Evolutionary conservation across 2,329 filamentous ascomycete genomes (phyloP), one percentile per base, ranked within the genome.

Genomic region (Phyllosticta citrichinensis): DNA sequence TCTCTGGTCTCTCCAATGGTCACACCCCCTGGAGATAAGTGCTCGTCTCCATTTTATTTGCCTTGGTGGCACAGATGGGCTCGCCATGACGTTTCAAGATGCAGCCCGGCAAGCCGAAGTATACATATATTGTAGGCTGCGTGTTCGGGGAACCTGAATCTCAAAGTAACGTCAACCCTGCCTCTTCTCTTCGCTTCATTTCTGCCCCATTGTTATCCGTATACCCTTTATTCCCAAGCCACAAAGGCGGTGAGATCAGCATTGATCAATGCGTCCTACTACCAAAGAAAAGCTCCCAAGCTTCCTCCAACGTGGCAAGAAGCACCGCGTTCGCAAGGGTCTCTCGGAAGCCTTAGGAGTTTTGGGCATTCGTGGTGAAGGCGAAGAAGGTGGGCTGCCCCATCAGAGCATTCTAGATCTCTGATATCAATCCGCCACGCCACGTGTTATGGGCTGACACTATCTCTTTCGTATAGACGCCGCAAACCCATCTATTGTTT

Each of bases 221-320:
- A 61, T 60, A 51, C 56, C 52, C 35, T 47, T 40, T 24, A 51
- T 53, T 47, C 50, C 40, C 52, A 57, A 56, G 53, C 58, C 58
- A 56, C 50, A 61, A 61, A 57, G 52, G 60, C 60, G 55, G 55
- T 55, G 60, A 55, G 60, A 61, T 61, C 60, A 61, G 60, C 60
- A 61, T 51, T 61, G 60, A 61, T 57, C 60, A 61, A 61, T 61
- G 60, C 60, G 57, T 55, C 60, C 60, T 61, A 61, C 57, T 54
- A 55, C 60, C 47, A 61, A 57, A 57, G 60, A 61, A 51, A 61
- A 57, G 55, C 33, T 40, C 17, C 33, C 30, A 22, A 54, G 27
- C 55, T 54, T 61, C 33, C 30, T 55, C 11, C 51, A 54, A 54
- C 60, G 60, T 56, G 58, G 58, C 53, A 57, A 55, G 51, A 61